Percentiles rank a stretch among this genome's conserved stretches.
Evolutionary conservation across 208 protist genomes (phyloP).

Genomic region (Acanthamoeba sp.): DNA sequence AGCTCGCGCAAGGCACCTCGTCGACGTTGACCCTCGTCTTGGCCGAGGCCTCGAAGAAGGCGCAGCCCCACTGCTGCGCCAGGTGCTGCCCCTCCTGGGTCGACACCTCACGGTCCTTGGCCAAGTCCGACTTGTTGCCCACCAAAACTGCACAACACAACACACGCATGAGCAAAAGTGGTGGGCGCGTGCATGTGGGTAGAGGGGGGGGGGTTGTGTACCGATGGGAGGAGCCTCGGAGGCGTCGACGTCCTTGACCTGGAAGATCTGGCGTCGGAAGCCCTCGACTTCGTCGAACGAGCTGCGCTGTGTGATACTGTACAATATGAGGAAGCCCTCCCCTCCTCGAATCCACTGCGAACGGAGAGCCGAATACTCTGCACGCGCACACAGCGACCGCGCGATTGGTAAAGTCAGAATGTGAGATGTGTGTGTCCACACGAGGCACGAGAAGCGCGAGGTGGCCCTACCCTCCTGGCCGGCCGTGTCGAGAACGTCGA

Average conservation of each 20-base stretch:
- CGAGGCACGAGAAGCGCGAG: conserved; percentile 82
- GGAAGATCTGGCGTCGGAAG: conserved; percentile 33
- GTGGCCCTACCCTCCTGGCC: conserved; percentile 79
- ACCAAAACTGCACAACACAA: conserved; percentile 4
- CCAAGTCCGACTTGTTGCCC: conserved; percentile 61
- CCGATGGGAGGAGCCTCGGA: conserved; percentile 29
- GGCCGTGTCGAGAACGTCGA: conserved; percentile 81
- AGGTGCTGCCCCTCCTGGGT: conserved; percentile 58
- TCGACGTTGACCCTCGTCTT: conserved; percentile 55
- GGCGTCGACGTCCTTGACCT: conserved; percentile 12
- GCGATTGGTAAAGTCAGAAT: background rate
- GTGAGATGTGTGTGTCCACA: background rate
- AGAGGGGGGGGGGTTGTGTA: background rate
- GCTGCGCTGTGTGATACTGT: conserved; percentile 73
- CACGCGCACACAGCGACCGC: background rate
- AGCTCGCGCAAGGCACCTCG: no score
- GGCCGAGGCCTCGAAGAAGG: conserved; percentile 73
- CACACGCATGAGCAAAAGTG: no score
- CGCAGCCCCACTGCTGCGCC: conserved; percentile 61
- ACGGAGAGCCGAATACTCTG: conserved; percentile 83
- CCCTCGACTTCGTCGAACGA: conserved; percentile 34
- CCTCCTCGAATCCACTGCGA: conserved; percentile 84
- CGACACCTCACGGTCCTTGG: conserved; percentile 16
- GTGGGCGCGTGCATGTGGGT: background rate
- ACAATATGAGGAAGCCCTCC: conserved; percentile 85